These are phyloP conservation scores for Penicillium fuscoglaucum DNA, from an alignment of 2,329 filamentous ascomycete genomes.

Conservation along the genomic window DNA sequence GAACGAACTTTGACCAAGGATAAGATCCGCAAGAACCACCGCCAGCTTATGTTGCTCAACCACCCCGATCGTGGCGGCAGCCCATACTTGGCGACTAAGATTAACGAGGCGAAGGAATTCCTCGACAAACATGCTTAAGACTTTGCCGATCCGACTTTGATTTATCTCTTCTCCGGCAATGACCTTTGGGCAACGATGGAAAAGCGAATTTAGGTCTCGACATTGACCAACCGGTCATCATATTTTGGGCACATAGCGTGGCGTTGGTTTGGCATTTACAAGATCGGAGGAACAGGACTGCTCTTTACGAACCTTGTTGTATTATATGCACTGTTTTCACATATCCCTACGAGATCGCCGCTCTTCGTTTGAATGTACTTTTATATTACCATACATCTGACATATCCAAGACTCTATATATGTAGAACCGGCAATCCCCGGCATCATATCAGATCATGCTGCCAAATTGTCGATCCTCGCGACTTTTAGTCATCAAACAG, in stretches of 20 bases:
- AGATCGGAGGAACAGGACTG: constrained; percentile 21
- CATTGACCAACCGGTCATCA: constrained; percentile 18
- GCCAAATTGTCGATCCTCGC: constrained; percentile 11
- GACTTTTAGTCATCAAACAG: not conserved
- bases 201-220: constrained; percentile 21
- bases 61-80: constrained; percentile 96
- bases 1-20: constrained; percentile 88
- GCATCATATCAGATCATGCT: not conserved
- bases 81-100: constrained; percentile 93
- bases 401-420: not conserved
- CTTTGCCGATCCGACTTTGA: not conserved
- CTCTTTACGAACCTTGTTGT: constrained; percentile 57
- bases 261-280: constrained; percentile 38
- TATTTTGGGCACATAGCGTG: constrained; percentile 44
- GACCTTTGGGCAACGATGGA: constrained; percentile 1
- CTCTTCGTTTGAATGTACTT: constrained; percentile 52
- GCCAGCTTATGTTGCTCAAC: constrained; percentile 94
- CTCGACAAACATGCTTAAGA: constrained; percentile 68
- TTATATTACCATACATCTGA: constrained; percentile 14
- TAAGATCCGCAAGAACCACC: constrained; percentile 91
- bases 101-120: constrained; percentile 97
- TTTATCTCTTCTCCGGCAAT: not conserved
- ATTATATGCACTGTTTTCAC: constrained; percentile 59
- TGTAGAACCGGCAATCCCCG: not conserved
- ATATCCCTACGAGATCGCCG: constrained; percentile 61